Evolutionary conservation across 306 rosid species (phyloP), one percentile per base, ranked within the genome.

Genomic region (Mimosa bimucronata): DNA sequence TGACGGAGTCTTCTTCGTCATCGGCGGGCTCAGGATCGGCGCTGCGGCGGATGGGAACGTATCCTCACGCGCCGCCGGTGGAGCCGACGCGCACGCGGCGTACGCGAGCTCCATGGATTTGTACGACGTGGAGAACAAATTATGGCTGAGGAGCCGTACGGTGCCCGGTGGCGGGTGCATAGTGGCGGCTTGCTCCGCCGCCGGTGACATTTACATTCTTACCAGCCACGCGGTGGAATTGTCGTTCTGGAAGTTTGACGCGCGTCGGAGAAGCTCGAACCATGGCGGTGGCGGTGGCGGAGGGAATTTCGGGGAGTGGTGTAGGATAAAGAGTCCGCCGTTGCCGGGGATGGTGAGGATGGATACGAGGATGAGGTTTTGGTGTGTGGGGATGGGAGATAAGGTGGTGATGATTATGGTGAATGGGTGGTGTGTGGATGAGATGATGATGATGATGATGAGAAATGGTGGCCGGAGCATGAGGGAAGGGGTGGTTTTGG

Each of bases 21-120:
- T 90, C 31, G 97, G 97, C 0, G 97, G 97, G 9, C 78, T 92
- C 40, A 90, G 85, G 57, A 82, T 92, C 0, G 92, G 92, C 28
- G 88, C 82, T 1, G 52, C 82, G 9, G 85, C 28, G 3, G 71
- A 73, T 16, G 80, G 76, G 8, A 81, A 74, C 26, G 83, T 78
- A 6, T 5, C 26, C 23, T 75, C 84, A 68, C 92, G 88, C 75
- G 76, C 77, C 18, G 34, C 60, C 0, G 42, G 67, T 0, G 88
- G 90, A 0, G 66, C 84, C 5, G 94, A 83, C 73, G 84, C 86
- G 0, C 97, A 88, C 25, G 90, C 88, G 0, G 90, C 82, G 0
- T 92, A 92, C 29, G 94, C 94, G 1, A 86, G 94, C 58, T 89
- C 97, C 1, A 90, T 92, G 94, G 97, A 92, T 31, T 83, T 92